Percentiles rank a stretch among this genome's conserved stretches.
Conservation (phyloP, 331 rosid species). For the Prunus yedoensis region DNA sequence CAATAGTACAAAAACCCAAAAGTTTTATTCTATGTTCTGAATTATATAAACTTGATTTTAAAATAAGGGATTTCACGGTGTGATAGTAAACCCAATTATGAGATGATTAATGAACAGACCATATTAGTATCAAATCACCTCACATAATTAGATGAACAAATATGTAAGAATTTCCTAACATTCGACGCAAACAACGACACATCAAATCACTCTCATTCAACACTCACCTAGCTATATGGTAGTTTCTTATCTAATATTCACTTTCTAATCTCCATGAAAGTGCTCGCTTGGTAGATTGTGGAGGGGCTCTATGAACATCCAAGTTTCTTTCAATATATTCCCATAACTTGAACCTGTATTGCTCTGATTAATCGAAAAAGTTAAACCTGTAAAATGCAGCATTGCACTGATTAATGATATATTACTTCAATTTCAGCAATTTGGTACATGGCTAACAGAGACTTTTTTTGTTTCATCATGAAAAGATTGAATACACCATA, state of each 20-base stretch:
- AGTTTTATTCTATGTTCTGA: no score
- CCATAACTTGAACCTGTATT: background rate
- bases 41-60: no score
- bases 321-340: background rate
- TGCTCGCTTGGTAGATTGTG: background rate
- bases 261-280: no score
- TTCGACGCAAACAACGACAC: background rate
- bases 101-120: no score
- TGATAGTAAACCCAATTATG: no score
- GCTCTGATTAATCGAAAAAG: background rate
- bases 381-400: slow-evolving; percentile 6
- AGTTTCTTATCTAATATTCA: no score
- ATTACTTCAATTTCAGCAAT: background rate
- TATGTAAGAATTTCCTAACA: background rate
- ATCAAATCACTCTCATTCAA: background rate
- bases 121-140: no score
- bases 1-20: no score
- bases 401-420: background rate
- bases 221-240: no score
- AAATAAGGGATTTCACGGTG: no score
- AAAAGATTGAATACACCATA: background rate
- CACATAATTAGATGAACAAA: no score
- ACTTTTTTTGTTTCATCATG: background rate
- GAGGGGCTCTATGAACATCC: background rate
- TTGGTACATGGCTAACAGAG: background rate